These are phyloP conservation scores for Cytospora piceae DNA, from an alignment of 2,329 filamentous ascomycete species.

Conservation along the genomic window DNA sequence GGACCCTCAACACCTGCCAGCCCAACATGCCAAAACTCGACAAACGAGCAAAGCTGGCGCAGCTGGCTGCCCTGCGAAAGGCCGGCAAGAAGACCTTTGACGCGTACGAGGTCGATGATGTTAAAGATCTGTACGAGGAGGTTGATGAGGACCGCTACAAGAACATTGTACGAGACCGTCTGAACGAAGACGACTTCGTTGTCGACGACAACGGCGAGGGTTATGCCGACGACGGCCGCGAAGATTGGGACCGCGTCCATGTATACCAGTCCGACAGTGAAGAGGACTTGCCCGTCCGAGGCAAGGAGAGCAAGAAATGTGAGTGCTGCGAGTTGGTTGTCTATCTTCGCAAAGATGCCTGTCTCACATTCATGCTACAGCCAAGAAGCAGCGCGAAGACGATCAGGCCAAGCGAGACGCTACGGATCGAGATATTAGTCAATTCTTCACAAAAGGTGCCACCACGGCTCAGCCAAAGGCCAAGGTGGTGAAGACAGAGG, in stretches of 20 bases:
- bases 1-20: conserved; percentile 5
- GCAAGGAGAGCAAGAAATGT: conserved; percentile 57
- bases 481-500: conserved; percentile 84
- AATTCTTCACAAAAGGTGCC: conserved; percentile 86
- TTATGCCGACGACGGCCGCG: conserved; percentile 93
- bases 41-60: conserved; percentile 65
- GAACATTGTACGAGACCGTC: conserved; percentile 84
- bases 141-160: conserved; percentile 98
- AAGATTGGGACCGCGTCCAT: conserved; percentile 83
- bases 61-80: conserved; percentile 81
- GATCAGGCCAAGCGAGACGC: conserved; percentile 84
- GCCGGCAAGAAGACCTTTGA: conserved; percentile 91
- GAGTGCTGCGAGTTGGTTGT: conserved; percentile 33
- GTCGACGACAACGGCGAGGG: conserved; percentile 98
- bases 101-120: conserved; percentile 83
- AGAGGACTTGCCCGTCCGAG: conserved; percentile 56
- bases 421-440: conserved; percentile 88
- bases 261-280: conserved; percentile 76
- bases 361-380: conserved; percentile 45
- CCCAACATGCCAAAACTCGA: conserved; percentile 48
- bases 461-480: conserved; percentile 70
- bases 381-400: conserved; percentile 86
- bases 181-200: conserved; percentile 96
- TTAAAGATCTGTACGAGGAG: conserved; percentile 87
- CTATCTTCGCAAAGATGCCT: background rate